Evolutionary conservation across 2,329 filamentous ascomycete genomes (phyloP).

Genomic region (Aspergillus bombycis): DNA sequence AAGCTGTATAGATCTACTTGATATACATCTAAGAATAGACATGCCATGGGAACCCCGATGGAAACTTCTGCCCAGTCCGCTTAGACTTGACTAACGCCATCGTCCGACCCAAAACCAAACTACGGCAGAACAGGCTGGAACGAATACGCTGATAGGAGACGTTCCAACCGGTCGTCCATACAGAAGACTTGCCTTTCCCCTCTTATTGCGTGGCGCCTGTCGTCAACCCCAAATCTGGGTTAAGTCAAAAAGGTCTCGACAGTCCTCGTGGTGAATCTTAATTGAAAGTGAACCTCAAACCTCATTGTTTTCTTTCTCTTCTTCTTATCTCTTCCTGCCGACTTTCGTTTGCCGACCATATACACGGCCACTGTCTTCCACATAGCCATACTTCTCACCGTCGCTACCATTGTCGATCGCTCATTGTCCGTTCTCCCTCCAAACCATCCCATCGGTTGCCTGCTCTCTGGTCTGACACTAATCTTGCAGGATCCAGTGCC

Average conservation of each 20-base stretch:
- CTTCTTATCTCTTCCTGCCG: not conserved
- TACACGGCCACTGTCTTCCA: not conserved
- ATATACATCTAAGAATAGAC: slow-evolving; percentile 6
- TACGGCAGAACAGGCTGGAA: not conserved
- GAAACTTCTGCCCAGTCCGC: not conserved
- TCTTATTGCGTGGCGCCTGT: slow-evolving; percentile 33
- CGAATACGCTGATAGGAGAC: slow-evolving; percentile 20
- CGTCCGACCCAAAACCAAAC: slow-evolving; percentile 14
- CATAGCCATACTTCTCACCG: not conserved
- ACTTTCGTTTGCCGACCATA: slow-evolving; percentile 8
- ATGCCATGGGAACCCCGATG: not conserved
- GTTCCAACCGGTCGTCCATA: slow-evolving; percentile 15
- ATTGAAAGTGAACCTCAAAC: not conserved
- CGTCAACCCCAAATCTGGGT: slow-evolving; percentile 23
- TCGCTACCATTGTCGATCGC: not conserved
- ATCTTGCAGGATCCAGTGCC: not conserved
- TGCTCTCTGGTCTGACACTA: not conserved
- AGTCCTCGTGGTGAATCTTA: slow-evolving; percentile 11
- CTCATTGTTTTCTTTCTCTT: slow-evolving; percentile 5
- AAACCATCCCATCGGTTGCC: not conserved
- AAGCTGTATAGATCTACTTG: slow-evolving; percentile 1
- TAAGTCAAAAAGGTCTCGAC: slow-evolving; percentile 23
- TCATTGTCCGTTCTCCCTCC: not conserved
- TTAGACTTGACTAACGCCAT: slow-evolving; percentile 11
- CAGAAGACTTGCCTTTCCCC: slow-evolving; percentile 12